Evolutionary conservation across 2,329 filamentous ascomycete species (phyloP).

Genomic region (Cladorrhinum sp.): DNA sequence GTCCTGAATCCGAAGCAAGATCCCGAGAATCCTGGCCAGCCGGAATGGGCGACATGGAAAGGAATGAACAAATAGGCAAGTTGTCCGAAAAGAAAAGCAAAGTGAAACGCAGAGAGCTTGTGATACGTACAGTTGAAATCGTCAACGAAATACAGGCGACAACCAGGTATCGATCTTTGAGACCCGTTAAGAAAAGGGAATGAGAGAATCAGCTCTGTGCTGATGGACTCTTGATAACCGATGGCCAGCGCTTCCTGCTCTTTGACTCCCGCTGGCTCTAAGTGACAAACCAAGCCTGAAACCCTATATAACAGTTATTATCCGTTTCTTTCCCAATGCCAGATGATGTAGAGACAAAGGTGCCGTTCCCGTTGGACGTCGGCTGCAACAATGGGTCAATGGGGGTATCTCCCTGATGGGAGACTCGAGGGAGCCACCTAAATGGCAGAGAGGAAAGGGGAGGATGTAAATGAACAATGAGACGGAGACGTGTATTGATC

Average conservation of each 20-base stretch:
- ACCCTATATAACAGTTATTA: constrained; percentile 6
- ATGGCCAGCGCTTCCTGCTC: not conserved
- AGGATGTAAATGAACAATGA: not conserved
- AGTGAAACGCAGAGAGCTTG: constrained; percentile 41
- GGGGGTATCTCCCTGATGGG: not conserved
- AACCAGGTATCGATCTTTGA: constrained; percentile 12
- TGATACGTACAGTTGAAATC: constrained; percentile 56
- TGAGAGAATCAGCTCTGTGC: constrained; percentile 5
- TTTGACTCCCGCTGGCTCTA: not conserved
- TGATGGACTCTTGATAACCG: not conserved
- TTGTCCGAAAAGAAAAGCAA: constrained; percentile 32
- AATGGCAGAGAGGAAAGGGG: not conserved
- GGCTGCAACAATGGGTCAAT: not conserved
- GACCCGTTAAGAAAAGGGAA: not conserved
- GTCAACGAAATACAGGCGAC: constrained; percentile 26
- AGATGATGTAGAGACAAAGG: not conserved
- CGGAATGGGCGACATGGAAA: constrained; percentile 19
- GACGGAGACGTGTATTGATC: not conserved
- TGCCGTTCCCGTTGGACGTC: not conserved
- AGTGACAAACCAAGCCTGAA: not conserved
- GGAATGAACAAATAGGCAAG: constrained; percentile 23
- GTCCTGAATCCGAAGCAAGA: constrained; percentile 36
- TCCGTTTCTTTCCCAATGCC: not conserved
- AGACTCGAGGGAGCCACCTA: not conserved
- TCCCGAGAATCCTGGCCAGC: constrained; percentile 21